Conservation (phyloP, 345 rosid genomes). For the Punica granatum region DNA sequence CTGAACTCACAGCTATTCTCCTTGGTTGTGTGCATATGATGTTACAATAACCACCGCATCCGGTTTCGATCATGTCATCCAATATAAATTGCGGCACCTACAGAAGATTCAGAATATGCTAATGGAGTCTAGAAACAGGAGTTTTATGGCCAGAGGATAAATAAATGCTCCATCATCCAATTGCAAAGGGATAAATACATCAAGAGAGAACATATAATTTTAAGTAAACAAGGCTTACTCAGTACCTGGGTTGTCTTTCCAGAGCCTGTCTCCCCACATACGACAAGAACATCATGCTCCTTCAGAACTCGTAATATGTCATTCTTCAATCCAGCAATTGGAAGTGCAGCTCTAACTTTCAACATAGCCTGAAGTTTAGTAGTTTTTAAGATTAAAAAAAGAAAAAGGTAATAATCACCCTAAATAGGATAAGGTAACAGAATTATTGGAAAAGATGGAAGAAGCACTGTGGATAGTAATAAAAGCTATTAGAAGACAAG, state of each 20-base stretch:
- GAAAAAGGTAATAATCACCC: not conserved
- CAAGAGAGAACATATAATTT: not conserved
- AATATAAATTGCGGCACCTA: constrained; percentile 91
- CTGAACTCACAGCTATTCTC: constrained; percentile 66
- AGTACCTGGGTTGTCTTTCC: constrained; percentile 96
- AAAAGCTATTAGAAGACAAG: not conserved
- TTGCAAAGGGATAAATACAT: not conserved
- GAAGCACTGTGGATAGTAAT: not conserved
- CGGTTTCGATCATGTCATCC: constrained; percentile 90
- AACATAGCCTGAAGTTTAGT: constrained; percentile 48
- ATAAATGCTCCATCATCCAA: constrained; percentile 1
- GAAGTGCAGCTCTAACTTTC: constrained; percentile 62
- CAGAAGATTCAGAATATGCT: constrained; percentile 7
- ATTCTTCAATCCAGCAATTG: constrained; percentile 60
- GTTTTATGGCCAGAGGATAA: not conserved
- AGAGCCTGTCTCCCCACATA: constrained; percentile 97
- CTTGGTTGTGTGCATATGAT: constrained; percentile 96
- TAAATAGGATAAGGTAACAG: not conserved
- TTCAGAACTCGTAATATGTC: constrained; percentile 56
- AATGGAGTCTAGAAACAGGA: not conserved
- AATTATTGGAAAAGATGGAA: not conserved
- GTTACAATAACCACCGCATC: constrained; percentile 69
- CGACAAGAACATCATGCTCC: constrained; percentile 70
- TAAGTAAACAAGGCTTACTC: not conserved
- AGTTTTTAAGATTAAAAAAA: not conserved